Evolutionary conservation across 208 protist genomes (phyloP).

Genomic region (Wallacemonas collosoma): DNA sequence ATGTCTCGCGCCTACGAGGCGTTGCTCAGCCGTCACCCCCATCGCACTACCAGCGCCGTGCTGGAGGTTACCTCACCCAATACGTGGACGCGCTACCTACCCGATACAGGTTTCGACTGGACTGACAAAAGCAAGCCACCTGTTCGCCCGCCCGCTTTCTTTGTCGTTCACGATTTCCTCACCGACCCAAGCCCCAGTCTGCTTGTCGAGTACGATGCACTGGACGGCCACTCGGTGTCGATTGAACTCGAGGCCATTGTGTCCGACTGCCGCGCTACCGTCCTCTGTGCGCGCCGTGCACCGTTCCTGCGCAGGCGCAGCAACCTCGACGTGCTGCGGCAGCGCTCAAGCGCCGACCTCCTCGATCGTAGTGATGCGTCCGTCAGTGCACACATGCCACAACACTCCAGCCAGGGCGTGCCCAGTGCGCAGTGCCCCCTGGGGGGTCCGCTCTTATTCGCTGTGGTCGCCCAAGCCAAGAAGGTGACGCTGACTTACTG

Average conservation of each 20-base stretch:
- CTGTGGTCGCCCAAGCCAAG: slow-evolving; percentile 49
- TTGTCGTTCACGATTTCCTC: slow-evolving; percentile 60
- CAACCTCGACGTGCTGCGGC: neutral
- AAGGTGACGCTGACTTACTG: slow-evolving; percentile 52
- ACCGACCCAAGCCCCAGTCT: slow-evolving; percentile 43
- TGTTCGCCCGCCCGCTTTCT: slow-evolving; percentile 15
- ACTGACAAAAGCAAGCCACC: neutral
- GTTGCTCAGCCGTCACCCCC: slow-evolving; percentile 39
- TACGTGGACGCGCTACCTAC: slow-evolving; percentile 17
- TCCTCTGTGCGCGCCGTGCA: slow-evolving; percentile 24
- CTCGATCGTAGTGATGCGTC: neutral
- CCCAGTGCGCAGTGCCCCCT: neutral
- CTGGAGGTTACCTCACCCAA: slow-evolving; percentile 26
- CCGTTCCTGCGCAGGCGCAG: slow-evolving; percentile 5
- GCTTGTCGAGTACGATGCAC: slow-evolving; percentile 46
- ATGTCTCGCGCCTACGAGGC: slow-evolving; percentile 47
- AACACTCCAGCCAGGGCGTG: too few species aligned
- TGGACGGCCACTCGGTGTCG: slow-evolving; percentile 30
- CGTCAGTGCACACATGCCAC: too few species aligned
- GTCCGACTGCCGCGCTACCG: slow-evolving; percentile 55
- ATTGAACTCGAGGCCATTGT: slow-evolving; percentile 50
- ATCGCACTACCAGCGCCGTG: slow-evolving; percentile 33
- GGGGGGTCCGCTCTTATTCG: slow-evolving; percentile 20
- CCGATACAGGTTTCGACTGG: slow-evolving; percentile 3
- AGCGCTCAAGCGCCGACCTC: neutral